Conservation (phyloP, 2,329 filamentous ascomycete genomes). For the Arthrobotrys iridis region DNA sequence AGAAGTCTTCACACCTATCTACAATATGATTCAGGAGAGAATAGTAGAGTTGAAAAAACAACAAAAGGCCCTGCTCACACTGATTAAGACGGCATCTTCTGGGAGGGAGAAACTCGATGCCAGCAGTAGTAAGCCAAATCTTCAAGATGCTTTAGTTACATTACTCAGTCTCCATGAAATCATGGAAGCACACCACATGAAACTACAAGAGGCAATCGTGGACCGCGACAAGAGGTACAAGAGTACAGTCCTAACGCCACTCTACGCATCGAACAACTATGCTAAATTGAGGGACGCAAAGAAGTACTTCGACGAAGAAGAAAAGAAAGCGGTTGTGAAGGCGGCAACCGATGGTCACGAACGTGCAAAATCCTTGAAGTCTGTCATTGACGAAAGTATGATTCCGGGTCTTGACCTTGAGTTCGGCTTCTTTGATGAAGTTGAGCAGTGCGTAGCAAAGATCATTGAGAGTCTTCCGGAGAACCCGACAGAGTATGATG, state of each 20-base stretch:
- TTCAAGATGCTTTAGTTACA: conserved; percentile 55
- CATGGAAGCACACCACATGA: conserved; percentile 57
- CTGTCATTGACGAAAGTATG: conserved; percentile 54
- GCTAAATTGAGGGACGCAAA: conserved; percentile 58
- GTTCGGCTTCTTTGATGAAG: conserved; percentile 52
- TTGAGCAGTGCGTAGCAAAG: conserved; percentile 39
- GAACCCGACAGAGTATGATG: conserved; percentile 39
- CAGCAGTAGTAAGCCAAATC: conserved; percentile 50
- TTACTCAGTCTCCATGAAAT: conserved; percentile 55
- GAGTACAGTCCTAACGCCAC: conserved; percentile 57
- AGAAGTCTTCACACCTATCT: conserved; percentile 58
- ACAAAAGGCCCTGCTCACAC: conserved; percentile 55
- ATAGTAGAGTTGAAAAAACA: conserved; percentile 57
- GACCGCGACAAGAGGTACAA: conserved; percentile 57
- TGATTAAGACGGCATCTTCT: conserved; percentile 50
- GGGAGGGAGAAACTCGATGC: conserved; percentile 52
- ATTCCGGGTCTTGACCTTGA: conserved; percentile 51
- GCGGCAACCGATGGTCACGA: conserved; percentile 45
- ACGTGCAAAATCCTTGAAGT: conserved; percentile 48
- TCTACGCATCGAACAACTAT: conserved; percentile 57
- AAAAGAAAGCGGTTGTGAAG: conserved; percentile 56
- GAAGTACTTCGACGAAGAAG: conserved; percentile 59
- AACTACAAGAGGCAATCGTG: conserved; percentile 56
- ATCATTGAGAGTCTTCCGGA: conserved; percentile 41
- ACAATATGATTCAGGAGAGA: conserved; percentile 58